Conservation (phyloP, 2,329 filamentous ascomycete species). For the Talaromyces pinophilus region DNA sequence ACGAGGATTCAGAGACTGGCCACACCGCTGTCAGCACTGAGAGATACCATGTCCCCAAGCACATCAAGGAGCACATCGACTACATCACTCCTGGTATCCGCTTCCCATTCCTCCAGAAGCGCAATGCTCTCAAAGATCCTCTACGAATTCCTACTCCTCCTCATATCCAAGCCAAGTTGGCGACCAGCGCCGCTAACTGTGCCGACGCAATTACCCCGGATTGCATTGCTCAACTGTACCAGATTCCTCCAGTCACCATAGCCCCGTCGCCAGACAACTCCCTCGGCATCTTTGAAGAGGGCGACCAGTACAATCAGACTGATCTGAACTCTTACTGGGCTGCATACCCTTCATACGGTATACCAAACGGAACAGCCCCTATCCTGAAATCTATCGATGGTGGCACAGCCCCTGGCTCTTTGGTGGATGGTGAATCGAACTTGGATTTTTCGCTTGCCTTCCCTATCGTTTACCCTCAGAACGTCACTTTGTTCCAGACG, state of each 20-base stretch:
- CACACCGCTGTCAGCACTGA: slow-evolving; percentile 39
- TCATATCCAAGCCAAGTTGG: not conserved
- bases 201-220: slow-evolving; percentile 58
- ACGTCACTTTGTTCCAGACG: slow-evolving; percentile 53
- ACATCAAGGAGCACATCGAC: slow-evolving; percentile 54
- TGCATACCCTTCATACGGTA: slow-evolving; percentile 43
- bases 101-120: slow-evolving; percentile 41
- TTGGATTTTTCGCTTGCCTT: slow-evolving; percentile 60
- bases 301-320: slow-evolving; percentile 54
- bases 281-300: slow-evolving; percentile 57
- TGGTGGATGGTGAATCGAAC: slow-evolving; percentile 51
- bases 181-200: slow-evolving; percentile 41
- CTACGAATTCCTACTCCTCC: slow-evolving; percentile 5
- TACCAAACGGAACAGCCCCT: slow-evolving; percentile 49
- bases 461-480: slow-evolving; percentile 56
- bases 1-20: slow-evolving; percentile 42
- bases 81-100: slow-evolving; percentile 60
- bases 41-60: slow-evolving; percentile 53
- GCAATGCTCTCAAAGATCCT: slow-evolving; percentile 26
- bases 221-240: slow-evolving; percentile 56
- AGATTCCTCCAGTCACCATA: slow-evolving; percentile 44
- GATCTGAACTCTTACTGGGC: slow-evolving; percentile 54
- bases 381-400: slow-evolving; percentile 50
- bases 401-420: slow-evolving; percentile 43
- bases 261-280: slow-evolving; percentile 48